Conservation (phyloP, 768 basidiomycete genomes). For the Gautieria morchelliformis region DNA sequence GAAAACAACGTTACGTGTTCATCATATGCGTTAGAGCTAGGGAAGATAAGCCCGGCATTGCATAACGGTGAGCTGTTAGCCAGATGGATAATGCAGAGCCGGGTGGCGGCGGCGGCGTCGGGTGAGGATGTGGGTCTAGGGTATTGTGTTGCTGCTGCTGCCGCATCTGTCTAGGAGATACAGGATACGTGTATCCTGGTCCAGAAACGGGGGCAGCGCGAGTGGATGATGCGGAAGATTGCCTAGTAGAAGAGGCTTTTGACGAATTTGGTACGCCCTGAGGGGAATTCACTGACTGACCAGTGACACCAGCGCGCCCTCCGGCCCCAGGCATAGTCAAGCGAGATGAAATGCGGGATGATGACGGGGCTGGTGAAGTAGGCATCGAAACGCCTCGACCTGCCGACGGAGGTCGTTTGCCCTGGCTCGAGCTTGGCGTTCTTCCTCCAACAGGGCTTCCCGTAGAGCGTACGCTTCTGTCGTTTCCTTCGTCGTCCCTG, state of each 20-base stretch:
- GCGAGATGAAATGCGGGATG: neutral
- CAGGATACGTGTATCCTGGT: neutral
- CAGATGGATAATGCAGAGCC: slow-evolving; percentile 70
- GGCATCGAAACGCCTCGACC: neutral
- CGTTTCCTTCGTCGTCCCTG: slow-evolving; percentile 23
- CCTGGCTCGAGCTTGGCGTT: slow-evolving; percentile 37
- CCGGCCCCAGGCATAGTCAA: neutral
- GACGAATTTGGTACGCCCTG: neutral
- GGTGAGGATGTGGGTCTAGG: slow-evolving; percentile 65
- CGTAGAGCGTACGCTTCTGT: slow-evolving; percentile 12
- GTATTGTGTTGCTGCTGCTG: slow-evolving; percentile 9
- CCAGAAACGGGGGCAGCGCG: slow-evolving; percentile 18
- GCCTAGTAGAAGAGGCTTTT: slow-evolving; percentile 18
- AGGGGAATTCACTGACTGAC: neutral
- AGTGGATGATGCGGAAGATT: slow-evolving; percentile 29
- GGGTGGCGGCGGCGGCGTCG: slow-evolving; percentile 48
- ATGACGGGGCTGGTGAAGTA: neutral
- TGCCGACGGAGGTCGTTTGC: neutral
- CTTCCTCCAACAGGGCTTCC: slow-evolving; percentile 33
- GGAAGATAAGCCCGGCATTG: slow-evolving; percentile 51
- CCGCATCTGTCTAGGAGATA: slow-evolving; percentile 8
- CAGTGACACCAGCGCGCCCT: neutral
- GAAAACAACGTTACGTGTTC: slow-evolving; percentile 9
- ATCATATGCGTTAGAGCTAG: slow-evolving; percentile 69
- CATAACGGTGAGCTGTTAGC: slow-evolving; percentile 68